Evolutionary conservation across 1,139 yeast genomes (phyloP), one percentile per base, ranked within the genome.

Genomic region (Saccharomyces hybrid): DNA sequence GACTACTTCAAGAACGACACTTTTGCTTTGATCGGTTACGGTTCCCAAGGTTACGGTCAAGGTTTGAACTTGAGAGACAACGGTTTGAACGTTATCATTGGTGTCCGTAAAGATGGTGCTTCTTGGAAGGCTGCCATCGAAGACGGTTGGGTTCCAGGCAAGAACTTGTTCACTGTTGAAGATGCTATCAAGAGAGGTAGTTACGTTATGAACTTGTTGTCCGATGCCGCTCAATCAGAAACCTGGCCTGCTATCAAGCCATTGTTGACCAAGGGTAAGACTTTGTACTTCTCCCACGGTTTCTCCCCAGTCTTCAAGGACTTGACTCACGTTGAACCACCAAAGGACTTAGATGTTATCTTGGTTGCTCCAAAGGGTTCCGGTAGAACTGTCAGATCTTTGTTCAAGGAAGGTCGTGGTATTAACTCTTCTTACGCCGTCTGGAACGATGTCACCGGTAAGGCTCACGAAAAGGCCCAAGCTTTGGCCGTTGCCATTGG

Each of bases 361-460:
- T 83, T 93, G 73, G 99, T 93, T 72, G 99, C 99, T 76, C 99
- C 99, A 80, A 93, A 93, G 88, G 99, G 99, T 75, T 91, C 98
- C 64, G 99, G 99, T 79, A 89, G 99, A 82, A 93, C 99, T 69
- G 99, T 93, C 70, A 88, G 99, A 83, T 86, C 98, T 63, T 82
- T 93, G 73, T 93, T 93, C 93, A 91, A 93, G 83, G 99, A 93
- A 82, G 99, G 99, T 75, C 91, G 99, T 81, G 99, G 99, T 83
- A 93, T 93, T 77, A 93, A 93, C 93, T 93, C 99, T 56, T 93
- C 99, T 56, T 86, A 88, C 78, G 98, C 98, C 67, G 97, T 95
- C 74, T 93, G 97, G 97, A 95, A 93, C 79, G 98, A 93, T 75
- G 97, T 91, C 64, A 76, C 97, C 70, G 99, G 99, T 78, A 88